A percentile compares a stretch with the other conserved stretches of the same genome.
Conservation (phyloP, 257 asterid species). For the Solanum megistacrolobum region DNA sequence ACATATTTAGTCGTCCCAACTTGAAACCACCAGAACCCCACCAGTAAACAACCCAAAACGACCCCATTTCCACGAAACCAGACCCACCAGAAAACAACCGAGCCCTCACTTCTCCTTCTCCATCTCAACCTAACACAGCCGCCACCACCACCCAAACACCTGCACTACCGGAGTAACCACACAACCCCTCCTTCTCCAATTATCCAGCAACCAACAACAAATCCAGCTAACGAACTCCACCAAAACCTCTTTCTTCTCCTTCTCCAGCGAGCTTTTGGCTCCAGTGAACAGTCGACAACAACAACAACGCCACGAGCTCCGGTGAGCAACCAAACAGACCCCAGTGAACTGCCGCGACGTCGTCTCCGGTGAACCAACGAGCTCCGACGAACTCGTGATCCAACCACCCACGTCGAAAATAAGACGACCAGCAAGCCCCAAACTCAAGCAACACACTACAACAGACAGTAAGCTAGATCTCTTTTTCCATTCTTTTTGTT, state of each 20-base stretch:
- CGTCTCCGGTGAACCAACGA: background rate
- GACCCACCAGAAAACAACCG: background rate
- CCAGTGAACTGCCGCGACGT: background rate
- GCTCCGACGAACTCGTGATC: background rate
- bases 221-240: background rate
- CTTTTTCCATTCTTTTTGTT: background rate
- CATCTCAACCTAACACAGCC: background rate
- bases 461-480: background rate
- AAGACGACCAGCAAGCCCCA: background rate
- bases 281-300: background rate
- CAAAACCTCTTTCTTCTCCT: background rate
- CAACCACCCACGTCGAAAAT: background rate
- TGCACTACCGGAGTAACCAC: background rate
- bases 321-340: background rate
- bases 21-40: too few relatives aligned
- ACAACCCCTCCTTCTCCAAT: background rate
- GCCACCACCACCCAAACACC: background rate
- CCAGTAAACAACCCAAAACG: background rate
- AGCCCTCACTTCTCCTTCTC: background rate
- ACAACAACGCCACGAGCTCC: background rate
- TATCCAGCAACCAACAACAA: background rate
- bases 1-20: too few relatives aligned
- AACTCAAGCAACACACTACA: background rate
- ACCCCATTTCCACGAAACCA: background rate
- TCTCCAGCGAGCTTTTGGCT: background rate